A percentile compares a stretch with the other conserved stretches of the same genome.
Conservation (phyloP, 106 monocot genomes). For the Amphibolis antarctica region DNA sequence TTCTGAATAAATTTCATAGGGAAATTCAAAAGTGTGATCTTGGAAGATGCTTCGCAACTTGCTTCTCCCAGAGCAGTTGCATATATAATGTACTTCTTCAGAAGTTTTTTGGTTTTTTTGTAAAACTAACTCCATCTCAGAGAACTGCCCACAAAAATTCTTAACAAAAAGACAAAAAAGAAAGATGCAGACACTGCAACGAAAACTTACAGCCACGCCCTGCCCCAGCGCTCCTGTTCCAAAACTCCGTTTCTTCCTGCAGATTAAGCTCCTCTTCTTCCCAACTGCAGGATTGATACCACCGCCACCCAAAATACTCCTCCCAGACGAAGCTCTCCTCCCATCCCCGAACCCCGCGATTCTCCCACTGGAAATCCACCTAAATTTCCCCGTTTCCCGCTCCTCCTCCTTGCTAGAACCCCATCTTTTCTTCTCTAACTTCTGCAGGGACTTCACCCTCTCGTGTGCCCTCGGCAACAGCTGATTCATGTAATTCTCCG, state of each 20-base stretch:
- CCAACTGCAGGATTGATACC: background rate
- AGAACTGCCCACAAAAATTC: no score
- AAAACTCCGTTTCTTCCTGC: constrained; percentile 4
- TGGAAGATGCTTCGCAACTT: no score
- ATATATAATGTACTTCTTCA: no score
- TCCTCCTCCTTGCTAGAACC: background rate
- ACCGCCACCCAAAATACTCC: background rate
- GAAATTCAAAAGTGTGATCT: no score
- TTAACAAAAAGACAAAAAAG: background rate
- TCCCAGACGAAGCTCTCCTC: background rate
- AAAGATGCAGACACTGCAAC: background rate
- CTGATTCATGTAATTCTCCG: constrained; percentile 12
- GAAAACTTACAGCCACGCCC: background rate
- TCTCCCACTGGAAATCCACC: constrained; percentile 7
- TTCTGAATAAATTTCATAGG: no score
- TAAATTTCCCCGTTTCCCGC: background rate
- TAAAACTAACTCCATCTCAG: no score
- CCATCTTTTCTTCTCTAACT: background rate
- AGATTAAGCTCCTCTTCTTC: constrained; percentile 6
- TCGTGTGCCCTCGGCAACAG: constrained; percentile 5
- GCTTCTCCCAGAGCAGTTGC: no score
- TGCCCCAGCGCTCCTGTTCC: background rate
- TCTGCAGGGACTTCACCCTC: constrained; percentile 8
- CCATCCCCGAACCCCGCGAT: background rate
- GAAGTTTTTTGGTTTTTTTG: no score